A percentile compares a stretch with the other conserved stretches of the same genome.
phyloP scores from a whole-genome alignment of 2,329 filamentous ascomycete genomes.

The Trichoderma sp. region DNA sequence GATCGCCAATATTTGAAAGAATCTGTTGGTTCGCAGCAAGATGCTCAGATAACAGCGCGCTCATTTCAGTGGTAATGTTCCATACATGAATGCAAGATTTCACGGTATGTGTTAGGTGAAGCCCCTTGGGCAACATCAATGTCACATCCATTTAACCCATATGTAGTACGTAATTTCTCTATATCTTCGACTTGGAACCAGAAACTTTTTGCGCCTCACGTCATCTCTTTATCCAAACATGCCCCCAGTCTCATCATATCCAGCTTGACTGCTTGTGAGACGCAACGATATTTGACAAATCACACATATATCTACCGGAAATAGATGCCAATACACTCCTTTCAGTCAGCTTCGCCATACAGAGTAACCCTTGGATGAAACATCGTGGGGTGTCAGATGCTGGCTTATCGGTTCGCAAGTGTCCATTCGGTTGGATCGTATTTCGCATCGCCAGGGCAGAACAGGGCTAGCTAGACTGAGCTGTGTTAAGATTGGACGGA shows the following conservation, averaged over 20 bases:
- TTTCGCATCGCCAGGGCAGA: background rate
- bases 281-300: background rate
- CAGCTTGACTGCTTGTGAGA: background rate
- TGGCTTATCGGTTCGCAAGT: background rate
- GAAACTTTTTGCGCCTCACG: background rate
- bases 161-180: background rate
- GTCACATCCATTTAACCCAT: background rate
- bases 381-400: background rate
- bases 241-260: background rate
- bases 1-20: background rate
- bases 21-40: background rate
- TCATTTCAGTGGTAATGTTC: background rate
- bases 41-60: background rate
- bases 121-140: background rate
- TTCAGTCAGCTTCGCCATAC: background rate
- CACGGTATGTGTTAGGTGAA: background rate
- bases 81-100: background rate
- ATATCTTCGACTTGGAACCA: background rate
- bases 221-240: background rate
- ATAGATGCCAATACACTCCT: background rate
- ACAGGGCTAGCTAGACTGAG: background rate
- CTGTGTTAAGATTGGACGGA: background rate
- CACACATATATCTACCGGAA: rapidly evolving
- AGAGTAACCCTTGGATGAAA: background rate
- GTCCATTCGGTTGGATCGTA: background rate